Conservation (phyloP, 371 early-diverging fungal species). For the Batrachochytrium dendrobatidis region DNA sequence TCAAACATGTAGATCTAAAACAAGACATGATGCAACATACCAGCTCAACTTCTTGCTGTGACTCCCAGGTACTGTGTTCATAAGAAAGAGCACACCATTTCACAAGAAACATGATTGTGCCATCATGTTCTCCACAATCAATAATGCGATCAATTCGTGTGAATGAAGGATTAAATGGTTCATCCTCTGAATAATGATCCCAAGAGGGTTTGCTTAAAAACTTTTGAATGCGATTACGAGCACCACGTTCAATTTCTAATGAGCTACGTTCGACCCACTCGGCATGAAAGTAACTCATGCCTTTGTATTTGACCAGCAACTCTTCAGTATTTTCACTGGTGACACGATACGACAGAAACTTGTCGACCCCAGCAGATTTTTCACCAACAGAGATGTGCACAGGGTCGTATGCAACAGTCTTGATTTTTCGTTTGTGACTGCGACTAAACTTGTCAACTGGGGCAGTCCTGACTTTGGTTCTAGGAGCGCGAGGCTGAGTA, state of each 20-base stretch:
- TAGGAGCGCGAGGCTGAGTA: not conserved
- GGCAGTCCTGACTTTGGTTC: not conserved
- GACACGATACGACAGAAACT: conserved; percentile 50
- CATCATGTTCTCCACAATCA: conserved; percentile 72
- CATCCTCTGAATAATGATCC: conserved; percentile 52
- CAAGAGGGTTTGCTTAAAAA: conserved; percentile 59
- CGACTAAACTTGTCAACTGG: not conserved
- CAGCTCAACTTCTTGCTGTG: conserved; percentile 52
- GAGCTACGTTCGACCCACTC: conserved; percentile 67
- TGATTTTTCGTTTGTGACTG: not conserved
- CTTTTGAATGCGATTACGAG: conserved; percentile 71
- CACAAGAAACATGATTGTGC: conserved; percentile 67
- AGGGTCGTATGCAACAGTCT: conserved; percentile 48
- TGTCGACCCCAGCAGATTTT: conserved; percentile 49
- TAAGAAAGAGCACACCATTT: conserved; percentile 92
- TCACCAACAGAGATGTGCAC: conserved; percentile 69
- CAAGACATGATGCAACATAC: conserved; percentile 12
- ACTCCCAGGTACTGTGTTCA: conserved; percentile 86
- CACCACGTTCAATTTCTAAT: conserved; percentile 58
- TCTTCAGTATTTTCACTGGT: conserved; percentile 40
- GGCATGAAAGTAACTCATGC: conserved; percentile 72
- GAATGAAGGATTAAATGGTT: conserved; percentile 50
- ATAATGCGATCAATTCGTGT: conserved; percentile 71
- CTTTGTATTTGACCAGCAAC: conserved; percentile 65
- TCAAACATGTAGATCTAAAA: not conserved